A percentile compares a stretch with the other conserved stretches of the same genome.
Evolutionary conservation across 1,139 yeast genomes (phyloP).

Genomic region (Nakaseomyces bracarensis): DNA sequence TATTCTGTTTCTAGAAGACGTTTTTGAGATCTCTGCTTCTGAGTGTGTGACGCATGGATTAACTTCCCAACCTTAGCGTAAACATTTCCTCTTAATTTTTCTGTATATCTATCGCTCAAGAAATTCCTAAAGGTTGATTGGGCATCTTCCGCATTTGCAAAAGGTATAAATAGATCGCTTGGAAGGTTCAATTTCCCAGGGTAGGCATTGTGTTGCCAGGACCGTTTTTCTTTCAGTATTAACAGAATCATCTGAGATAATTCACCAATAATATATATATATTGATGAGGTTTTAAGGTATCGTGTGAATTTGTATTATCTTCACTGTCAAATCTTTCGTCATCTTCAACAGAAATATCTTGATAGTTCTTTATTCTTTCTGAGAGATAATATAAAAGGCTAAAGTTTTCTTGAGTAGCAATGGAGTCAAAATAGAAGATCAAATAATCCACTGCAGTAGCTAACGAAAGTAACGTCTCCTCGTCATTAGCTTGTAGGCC

Average conservation of each 20-base stretch:
- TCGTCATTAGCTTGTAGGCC: slow-evolving; percentile 31
- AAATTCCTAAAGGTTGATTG: slow-evolving; percentile 29
- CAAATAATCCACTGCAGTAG: slow-evolving; percentile 51
- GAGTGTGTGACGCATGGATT: slow-evolving; percentile 26
- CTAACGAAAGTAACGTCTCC: slow-evolving; percentile 36
- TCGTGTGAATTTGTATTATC: slow-evolving; percentile 9
- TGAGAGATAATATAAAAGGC: slow-evolving; percentile 66
- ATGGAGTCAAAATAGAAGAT: slow-evolving; percentile 52
- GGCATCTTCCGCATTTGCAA: slow-evolving; percentile 36
- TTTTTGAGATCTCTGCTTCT: slow-evolving; percentile 27
- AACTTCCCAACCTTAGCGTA: slow-evolving; percentile 24
- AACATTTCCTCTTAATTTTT: slow-evolving; percentile 21
- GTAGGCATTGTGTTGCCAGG: slow-evolving; percentile 72
- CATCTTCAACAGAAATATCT: slow-evolving; percentile 42
- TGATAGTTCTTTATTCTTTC: slow-evolving; percentile 74
- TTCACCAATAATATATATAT: slow-evolving; percentile 56
- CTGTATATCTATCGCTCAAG: slow-evolving; percentile 19
- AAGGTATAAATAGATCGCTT: slow-evolving; percentile 54
- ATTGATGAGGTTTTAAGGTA: slow-evolving; percentile 24
- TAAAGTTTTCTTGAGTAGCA: slow-evolving; percentile 59
- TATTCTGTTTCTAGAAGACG: slow-evolving; percentile 26
- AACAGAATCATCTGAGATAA: slow-evolving; percentile 59
- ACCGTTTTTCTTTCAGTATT: slow-evolving; percentile 46
- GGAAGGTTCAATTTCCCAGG: slow-evolving; percentile 71
- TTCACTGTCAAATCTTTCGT: slow-evolving; percentile 29